Base-by-base conservation (phyloP, 768 basidiomycete genomes). In the Cystobasidiopsis lactophilus region DNA sequence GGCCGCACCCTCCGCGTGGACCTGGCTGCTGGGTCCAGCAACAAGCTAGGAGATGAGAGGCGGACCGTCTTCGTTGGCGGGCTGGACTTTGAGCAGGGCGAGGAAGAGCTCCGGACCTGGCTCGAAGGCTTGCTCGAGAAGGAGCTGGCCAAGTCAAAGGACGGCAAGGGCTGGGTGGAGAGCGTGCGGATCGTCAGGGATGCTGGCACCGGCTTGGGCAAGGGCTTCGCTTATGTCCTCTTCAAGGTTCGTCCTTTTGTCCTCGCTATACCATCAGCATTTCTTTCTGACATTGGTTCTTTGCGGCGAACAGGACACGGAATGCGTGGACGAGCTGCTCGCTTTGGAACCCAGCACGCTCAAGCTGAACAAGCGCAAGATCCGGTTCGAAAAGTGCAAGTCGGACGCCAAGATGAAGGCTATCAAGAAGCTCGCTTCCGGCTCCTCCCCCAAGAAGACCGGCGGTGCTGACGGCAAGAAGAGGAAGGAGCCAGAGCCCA, bases 181-280 rank as follows among this genome's bases (percentile, higher is more conserved):
- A 50, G 50, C 18, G 85, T 93, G n/a, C 75, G 91, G 40, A 77
- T 93, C 59, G 74, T 93, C 49, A 74, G 84, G 44, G 91, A 96
- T 65, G 77, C 77, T 59, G 85, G 82, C 54, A 93, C 85, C 1
- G 85, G 86, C 59, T 74, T 95, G 14, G 91, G 89, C 13, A 93
- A 91, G 68, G 89, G 89, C 3, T 89, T 95, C 65, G 85, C 82
- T 10, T 93, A 95, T 62, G 78, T 96, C 19, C 79, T 85, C 60
- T 84, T 95, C 57, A 65, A 70, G 52, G 91, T 91, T 65, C 56
- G 80, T 43, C 40, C 7, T n/a, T 13, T 35, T 27, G 35, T 31
- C 26, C 13, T 47, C 24, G n/a, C 44, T 41, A 18, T 23, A 2
- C 16, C n/a, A n/a, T n/a, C 29, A 56, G 55, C 45, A 1, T 30